These are phyloP conservation scores for Aspergillus cavernicola DNA, from an alignment of 495 filamentous ascomycete species.

Conservation along the genomic window DNA sequence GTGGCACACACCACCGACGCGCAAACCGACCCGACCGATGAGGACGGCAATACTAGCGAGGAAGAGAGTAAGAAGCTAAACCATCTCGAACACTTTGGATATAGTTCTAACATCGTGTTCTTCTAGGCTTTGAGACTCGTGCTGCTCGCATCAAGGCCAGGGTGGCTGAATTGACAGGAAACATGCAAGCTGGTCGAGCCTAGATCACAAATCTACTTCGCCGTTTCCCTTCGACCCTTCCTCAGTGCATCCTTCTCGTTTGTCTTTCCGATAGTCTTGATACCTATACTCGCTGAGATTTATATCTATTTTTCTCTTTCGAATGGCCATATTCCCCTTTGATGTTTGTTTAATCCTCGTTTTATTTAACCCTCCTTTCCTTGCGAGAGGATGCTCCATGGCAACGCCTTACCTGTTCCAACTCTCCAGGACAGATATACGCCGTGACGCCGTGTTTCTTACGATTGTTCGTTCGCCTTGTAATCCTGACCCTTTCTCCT, in stretches of 20 bases:
- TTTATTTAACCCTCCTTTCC: background rate
- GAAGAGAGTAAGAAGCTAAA: constrained; percentile 79
- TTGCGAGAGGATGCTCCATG: background rate
- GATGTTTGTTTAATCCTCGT: background rate
- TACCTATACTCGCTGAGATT: constrained; percentile 6
- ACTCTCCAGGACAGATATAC: background rate
- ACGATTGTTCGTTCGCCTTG: constrained; percentile 4
- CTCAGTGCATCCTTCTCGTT: background rate
- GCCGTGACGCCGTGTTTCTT: background rate
- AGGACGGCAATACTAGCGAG: constrained; percentile 84
- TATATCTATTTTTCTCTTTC: background rate
- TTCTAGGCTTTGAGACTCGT: constrained; percentile 82
- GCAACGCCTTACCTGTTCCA: background rate
- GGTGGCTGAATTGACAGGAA: constrained; percentile 88
- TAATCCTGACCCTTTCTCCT: background rate
- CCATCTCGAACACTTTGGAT: background rate
- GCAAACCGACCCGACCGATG: constrained; percentile 51
- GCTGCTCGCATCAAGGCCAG: constrained; percentile 97
- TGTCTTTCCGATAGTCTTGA: background rate
- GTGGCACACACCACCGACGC: constrained; percentile 55
- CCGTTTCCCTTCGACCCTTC: background rate
- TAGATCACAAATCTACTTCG: background rate
- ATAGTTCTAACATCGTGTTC: constrained; percentile 17
- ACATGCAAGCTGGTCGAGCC: constrained; percentile 55
- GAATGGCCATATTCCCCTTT: constrained; percentile 11